These are phyloP conservation scores for Fusarium avenaceum DNA, from an alignment of 2,329 filamentous ascomycete genomes.

Conservation along the genomic window DNA sequence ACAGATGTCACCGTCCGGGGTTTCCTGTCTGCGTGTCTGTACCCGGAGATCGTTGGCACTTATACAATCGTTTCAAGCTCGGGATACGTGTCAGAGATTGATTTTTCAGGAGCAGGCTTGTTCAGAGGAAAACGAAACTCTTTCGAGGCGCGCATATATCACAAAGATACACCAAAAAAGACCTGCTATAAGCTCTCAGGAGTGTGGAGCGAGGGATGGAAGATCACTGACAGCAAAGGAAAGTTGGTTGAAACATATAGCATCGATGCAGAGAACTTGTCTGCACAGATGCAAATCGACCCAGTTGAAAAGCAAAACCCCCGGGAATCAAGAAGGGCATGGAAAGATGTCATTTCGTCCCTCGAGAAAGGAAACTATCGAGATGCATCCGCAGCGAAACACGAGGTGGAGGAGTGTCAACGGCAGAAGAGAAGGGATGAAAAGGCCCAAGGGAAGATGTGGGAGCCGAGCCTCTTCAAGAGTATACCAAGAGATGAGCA, in stretches of 20 bases:
- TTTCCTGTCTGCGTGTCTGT: constrained; percentile 61
- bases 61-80: constrained; percentile 62
- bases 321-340: constrained; percentile 84
- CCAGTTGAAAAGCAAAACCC: constrained; percentile 77
- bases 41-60: constrained; percentile 62
- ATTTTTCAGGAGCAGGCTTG: constrained; percentile 62
- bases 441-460: constrained; percentile 58
- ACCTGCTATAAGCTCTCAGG: constrained; percentile 31
- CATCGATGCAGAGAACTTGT: constrained; percentile 52
- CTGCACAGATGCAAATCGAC: constrained; percentile 17
- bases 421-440: constrained; percentile 79
- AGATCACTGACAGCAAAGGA: constrained; percentile 51
- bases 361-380: constrained; percentile 83
- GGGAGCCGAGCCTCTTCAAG: constrained; percentile 38
- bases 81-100: constrained; percentile 62
- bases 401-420: constrained; percentile 85
- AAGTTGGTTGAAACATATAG: constrained; percentile 54
- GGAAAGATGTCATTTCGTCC: constrained; percentile 80
- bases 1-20: constrained; percentile 64
- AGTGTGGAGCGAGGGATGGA: constrained; percentile 44
- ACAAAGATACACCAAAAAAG: constrained; percentile 51
- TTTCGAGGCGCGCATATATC: constrained; percentile 60
- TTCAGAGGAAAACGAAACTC: constrained; percentile 56
- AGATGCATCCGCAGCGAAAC: constrained; percentile 77
- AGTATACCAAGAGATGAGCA: constrained; percentile 15